Conservation (phyloP, 257 asterid genomes). For the Solanum pinnatisectum region DNA sequence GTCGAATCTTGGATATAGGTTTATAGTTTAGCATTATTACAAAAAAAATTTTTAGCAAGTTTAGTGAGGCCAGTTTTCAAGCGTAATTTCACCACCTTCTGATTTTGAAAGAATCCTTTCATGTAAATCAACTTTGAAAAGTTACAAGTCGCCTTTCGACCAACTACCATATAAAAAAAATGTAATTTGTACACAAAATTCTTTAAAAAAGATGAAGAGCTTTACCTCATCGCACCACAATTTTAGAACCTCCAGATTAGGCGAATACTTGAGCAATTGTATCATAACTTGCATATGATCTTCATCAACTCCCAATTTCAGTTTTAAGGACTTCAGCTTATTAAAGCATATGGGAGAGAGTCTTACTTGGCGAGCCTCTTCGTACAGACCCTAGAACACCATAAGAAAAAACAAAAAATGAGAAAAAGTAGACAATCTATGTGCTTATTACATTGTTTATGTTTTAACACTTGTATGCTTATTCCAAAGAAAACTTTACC, state of each 20-base stretch:
- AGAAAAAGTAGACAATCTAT: not conserved
- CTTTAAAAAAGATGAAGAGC: not conserved
- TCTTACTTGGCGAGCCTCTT: not conserved
- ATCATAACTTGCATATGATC: not conserved
- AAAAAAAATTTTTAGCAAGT: not conserved
- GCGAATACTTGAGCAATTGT: not conserved
- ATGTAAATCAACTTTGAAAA: not conserved
- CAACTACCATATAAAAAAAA: not conserved
- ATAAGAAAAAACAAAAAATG: no score
- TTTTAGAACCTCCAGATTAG: not conserved
- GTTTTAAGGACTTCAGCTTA: not conserved
- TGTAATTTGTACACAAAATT: not conserved
- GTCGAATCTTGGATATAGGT: not conserved
- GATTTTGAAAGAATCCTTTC: not conserved
- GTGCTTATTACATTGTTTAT: no score
- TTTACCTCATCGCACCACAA: not conserved
- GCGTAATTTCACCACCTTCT: not conserved
- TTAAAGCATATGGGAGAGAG: not conserved
- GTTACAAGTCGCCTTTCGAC: not conserved
- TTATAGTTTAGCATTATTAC: not conserved
- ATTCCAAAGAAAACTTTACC: not conserved
- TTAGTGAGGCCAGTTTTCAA: not conserved
- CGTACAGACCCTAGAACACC: not conserved
- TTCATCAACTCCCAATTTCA: not conserved
- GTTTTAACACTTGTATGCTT: no score